A percentile compares a stretch with the other conserved stretches of the same genome.
Evolutionary conservation across 2,329 filamentous ascomycete species (phyloP).

Genomic region (Ophiostoma himal-ulmi): DNA sequence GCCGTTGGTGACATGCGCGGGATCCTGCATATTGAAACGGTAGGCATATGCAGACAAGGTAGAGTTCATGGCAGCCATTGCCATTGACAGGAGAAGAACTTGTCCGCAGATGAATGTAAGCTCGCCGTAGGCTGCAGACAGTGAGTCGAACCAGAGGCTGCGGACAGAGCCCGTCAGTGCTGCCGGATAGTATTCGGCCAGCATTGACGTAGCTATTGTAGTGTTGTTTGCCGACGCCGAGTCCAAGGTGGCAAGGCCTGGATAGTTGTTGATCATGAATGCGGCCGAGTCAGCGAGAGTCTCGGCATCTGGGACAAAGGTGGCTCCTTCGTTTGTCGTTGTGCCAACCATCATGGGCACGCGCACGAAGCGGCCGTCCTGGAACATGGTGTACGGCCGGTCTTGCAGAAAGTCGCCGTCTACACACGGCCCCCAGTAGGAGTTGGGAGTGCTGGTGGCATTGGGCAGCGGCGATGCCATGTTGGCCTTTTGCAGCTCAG

Average conservation of each 20-base stretch:
- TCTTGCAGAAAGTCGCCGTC: slow-evolving; percentile 44
- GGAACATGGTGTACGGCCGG: slow-evolving; percentile 39
- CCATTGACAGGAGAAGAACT: background rate
- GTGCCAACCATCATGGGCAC: slow-evolving; percentile 44
- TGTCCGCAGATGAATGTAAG: background rate
- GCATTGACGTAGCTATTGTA: background rate
- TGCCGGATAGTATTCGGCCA: background rate
- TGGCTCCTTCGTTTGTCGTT: background rate
- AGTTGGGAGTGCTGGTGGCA: slow-evolving; percentile 28
- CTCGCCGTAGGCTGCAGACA: background rate
- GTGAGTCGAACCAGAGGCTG: background rate
- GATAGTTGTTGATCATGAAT: background rate
- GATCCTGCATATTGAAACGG: slow-evolving; percentile 1
- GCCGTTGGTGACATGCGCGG: background rate
- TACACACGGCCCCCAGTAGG: slow-evolving; percentile 48
- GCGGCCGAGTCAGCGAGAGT: background rate
- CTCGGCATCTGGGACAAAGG: background rate
- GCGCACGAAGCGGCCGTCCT: slow-evolving; percentile 37
- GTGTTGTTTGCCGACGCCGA: background rate
- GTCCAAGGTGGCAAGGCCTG: background rate
- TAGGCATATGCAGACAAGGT: background rate
- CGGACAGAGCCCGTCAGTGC: background rate
- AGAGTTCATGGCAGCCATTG: background rate
- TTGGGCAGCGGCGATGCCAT: background rate
- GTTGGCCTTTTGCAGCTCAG: background rate